Base-by-base conservation (phyloP, 2,329 filamentous ascomycete species). In the Penicillium sp. region DNA sequence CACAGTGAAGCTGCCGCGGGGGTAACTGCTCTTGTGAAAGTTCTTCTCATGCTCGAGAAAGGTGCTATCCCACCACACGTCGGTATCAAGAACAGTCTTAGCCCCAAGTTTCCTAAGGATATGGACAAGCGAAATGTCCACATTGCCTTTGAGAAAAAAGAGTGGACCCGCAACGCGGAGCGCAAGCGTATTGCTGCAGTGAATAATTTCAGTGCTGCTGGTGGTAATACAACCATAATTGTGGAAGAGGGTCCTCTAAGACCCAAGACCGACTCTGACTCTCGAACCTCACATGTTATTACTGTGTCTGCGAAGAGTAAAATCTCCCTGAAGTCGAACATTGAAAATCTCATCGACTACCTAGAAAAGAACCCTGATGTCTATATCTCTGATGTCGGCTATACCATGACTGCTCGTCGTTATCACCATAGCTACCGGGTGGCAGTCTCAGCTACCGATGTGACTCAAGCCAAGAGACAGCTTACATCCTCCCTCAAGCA, bases 131-230 rank as follows among this genome's bases (percentile, higher is more conserved):
- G 78, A 7, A 75, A 79, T 45, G 65, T 78, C 0, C 63, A 69
- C 46, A 77, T 81, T 48, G 66, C 76, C 0, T 77, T 81, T 59
- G 74, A 83, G 61, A 62, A 68, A 66, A 77, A 56, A 26, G 60
- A 67, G 0, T 80, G 76, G 74, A 55, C 62, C 9, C 60, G 68
- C 1, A 59, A 59, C 2, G 28, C 57, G 18, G 51, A 40, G 7
- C 60, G 46, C n/a, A 70, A 71, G 53, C 69, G 80, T 2, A 68
- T 70, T 6, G 73, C 77, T 0, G 68, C 77, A 21, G 69, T 88
- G 60, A 90, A 90, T 74, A 89, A 87, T 69, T 90, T 89, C 65
- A 81, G 81, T 60, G 88, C 87, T 1, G 84, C 86, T 26, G 87
- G 87, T 26, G 48, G 48, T 7, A 89, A 89, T 68, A 85, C 85